A percentile compares a stretch with the other conserved stretches of the same genome.
phyloP scores from a whole-genome alignment of 345 rosid species.

The Nephelium lappaceum region DNA sequence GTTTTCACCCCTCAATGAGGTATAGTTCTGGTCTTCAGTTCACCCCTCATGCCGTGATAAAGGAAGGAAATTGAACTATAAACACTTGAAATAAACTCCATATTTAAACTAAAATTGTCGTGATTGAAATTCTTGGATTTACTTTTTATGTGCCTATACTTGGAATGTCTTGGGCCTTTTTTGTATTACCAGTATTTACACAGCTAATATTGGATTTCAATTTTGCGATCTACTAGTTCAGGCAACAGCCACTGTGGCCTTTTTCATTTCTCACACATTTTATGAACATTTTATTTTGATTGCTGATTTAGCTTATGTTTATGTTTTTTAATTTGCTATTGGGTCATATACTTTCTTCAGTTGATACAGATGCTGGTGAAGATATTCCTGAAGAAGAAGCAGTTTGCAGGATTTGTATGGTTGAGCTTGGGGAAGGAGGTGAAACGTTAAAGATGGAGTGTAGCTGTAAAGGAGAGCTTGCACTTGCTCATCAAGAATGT shows the following conservation, averaged over 20 bases:
- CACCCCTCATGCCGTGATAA: neutral
- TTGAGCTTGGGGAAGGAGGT: constrained; percentile 60
- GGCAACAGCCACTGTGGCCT: neutral
- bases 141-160: neutral
- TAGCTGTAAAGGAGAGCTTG: constrained; percentile 69
- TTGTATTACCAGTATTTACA: neutral
- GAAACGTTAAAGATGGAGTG: constrained; percentile 64
- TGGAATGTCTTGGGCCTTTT: neutral
- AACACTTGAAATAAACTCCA: neutral
- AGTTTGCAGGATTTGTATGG: constrained; percentile 63
- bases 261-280: neutral
- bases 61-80: neutral
- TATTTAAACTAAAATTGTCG: neutral
- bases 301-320: neutral
- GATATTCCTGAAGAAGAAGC: constrained; percentile 69
- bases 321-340: constrained; percentile 4
- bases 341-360: constrained; percentile 21
- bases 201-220: neutral
- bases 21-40: neutral
- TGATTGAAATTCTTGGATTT: neutral
- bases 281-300: neutral
- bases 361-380: constrained; percentile 42
- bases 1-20: neutral
- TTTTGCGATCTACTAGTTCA: neutral
- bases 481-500: constrained; percentile 68